Evolutionary conservation across 2,329 filamentous ascomycete species (phyloP), one percentile per base, ranked within the genome.

Genomic region (Ceratocystis diversiconidia): DNA sequence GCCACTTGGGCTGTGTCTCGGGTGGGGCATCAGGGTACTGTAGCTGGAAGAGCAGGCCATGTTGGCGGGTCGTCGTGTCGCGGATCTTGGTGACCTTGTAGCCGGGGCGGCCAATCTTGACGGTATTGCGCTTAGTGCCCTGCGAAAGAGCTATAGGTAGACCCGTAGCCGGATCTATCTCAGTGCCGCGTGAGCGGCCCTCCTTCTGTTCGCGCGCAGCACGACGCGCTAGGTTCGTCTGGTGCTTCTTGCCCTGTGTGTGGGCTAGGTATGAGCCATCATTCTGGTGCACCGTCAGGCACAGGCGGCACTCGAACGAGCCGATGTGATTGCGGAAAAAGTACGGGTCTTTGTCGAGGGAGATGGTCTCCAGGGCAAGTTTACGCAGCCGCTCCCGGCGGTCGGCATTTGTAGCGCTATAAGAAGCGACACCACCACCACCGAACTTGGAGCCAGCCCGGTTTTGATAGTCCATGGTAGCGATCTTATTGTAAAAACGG

Each of bases 261-360:
- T 99, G 94, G 1, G 94, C 94, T 70, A 99, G 90, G 77, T 99
- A 99, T 61, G 92, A 96, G 69, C 94, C 94, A 79, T 99, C 94
- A 75, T 99, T 99, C 73, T 99, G 94, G 81, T 99, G 94, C 3
- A 97, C 92, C 0, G 94, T 99, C 30, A 99, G 80, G 73, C 94
- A 99, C 50, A 99, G 87, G 36, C 94, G 89, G 76, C 94, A 99
- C 77, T 99, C 94, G 77, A 96, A 99, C 73, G 88, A 94, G 73
- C 94, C 94, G 72, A 97, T 90, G 77, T 99, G 92, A 80, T 99
- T 99, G 76, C 95, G 95, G 86, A 99, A 99, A 81, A 97, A 96
- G 83, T 97, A 99, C 0, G 94, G 94, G 78, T 99, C 94, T 79
- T 96, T 97, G 78, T 97, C 94, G 69, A 97, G 89, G 79, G 97